A percentile compares a stretch with the other conserved stretches of the same genome.
These are phyloP conservation scores for Salix udensis DNA, from an alignment of 345 rosid genomes.

Conservation along the genomic window DNA sequence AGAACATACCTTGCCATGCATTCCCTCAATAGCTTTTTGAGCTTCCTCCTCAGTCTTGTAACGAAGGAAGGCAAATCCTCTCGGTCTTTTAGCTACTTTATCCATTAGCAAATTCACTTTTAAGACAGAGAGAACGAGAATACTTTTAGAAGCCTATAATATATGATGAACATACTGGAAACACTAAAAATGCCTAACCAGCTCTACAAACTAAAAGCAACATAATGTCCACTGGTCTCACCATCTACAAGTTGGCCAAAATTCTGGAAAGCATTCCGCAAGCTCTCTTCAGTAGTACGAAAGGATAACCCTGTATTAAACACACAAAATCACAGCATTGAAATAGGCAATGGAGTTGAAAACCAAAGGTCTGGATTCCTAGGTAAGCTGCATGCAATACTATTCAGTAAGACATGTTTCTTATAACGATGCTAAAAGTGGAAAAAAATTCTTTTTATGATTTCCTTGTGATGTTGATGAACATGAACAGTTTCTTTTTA, in stretches of 20 bases:
- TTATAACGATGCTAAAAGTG: background rate
- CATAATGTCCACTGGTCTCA: conserved; percentile 18
- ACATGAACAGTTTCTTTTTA: too few species aligned
- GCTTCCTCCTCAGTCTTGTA: conserved; percentile 75
- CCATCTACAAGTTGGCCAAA: conserved; percentile 66
- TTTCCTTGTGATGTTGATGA: too few species aligned
- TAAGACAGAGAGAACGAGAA: background rate
- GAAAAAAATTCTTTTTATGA: too few species aligned
- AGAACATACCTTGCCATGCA: conserved; percentile 75
- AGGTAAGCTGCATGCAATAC: background rate
- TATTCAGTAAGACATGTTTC: background rate
- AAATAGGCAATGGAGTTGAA: background rate
- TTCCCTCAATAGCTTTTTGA: conserved; percentile 64
- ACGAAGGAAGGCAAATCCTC: conserved; percentile 72
- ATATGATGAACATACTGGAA: background rate
- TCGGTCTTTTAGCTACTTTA: conserved; percentile 66
- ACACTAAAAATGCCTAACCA: background rate
- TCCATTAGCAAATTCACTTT: conserved; percentile 83
- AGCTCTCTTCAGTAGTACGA: conserved; percentile 66
- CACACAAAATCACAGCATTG: background rate
- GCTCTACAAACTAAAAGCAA: background rate
- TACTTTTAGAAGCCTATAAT: background rate
- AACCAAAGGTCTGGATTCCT: background rate
- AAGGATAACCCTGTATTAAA: conserved; percentile 64
- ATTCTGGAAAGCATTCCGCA: conserved; percentile 60